Evolutionary conservation across 108 stramenopile species (phyloP).

Genomic region (Cyclotella choctawhatcheeana): DNA sequence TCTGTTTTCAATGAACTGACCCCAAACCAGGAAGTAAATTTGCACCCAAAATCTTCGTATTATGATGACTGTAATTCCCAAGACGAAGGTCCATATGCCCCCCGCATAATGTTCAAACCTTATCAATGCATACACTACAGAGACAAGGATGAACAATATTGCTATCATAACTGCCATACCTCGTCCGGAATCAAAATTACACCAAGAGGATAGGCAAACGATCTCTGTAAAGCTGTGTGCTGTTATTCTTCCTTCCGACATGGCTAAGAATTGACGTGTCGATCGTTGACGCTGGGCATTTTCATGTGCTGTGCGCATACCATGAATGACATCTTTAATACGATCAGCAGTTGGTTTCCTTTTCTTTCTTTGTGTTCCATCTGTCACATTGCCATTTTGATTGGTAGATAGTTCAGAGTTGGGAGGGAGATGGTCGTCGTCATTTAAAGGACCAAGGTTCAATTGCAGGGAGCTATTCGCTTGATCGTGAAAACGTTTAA

Average conservation of each 20-base stretch:
- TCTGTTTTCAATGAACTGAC: constrained; percentile 16
- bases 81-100: constrained; percentile 16
- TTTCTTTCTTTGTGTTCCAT: not conserved
- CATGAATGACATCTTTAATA: constrained; percentile 13
- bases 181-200: constrained; percentile 24
- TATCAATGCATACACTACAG: not conserved
- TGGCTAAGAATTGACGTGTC: constrained; percentile 19
- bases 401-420: constrained; percentile 1
- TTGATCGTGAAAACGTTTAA: constrained; percentile 6
- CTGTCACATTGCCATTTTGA: not conserved
- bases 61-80: constrained; percentile 8
- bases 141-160: not conserved
- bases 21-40: constrained; percentile 13
- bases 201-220: constrained; percentile 20
- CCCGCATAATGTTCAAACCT: constrained; percentile 15
- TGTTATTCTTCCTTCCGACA: constrained; percentile 10
- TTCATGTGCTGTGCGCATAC: constrained; percentile 22
- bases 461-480: constrained; percentile 10
- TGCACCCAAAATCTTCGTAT: constrained; percentile 19
- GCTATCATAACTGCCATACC: constrained; percentile 18
- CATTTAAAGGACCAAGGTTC: not conserved
- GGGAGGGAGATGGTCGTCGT: constrained; percentile 12
- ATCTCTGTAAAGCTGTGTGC: too few relatives aligned
- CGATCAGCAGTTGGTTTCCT: not conserved
- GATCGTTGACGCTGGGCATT: constrained; percentile 19